A percentile compares a stretch with the other conserved stretches of the same genome.
Conservation (phyloP, 192 early-diverging fungal genomes). For the Coemansia guatemalensis region DNA sequence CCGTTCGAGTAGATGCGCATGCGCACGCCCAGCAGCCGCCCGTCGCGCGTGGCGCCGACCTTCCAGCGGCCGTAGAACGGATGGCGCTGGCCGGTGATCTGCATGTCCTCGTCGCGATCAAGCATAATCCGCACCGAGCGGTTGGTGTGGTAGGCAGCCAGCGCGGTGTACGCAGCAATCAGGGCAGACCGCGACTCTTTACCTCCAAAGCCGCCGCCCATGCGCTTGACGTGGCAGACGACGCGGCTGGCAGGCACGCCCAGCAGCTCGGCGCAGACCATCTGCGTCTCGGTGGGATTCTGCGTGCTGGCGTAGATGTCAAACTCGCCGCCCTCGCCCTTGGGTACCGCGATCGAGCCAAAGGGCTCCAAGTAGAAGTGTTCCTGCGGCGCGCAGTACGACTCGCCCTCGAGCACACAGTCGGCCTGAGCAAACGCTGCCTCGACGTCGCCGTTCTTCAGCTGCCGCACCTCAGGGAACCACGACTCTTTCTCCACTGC, state of each 20-base stretch:
- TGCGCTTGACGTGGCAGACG: constrained; percentile 74
- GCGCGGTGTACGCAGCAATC: constrained; percentile 62
- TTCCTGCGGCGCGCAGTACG: constrained; percentile 65
- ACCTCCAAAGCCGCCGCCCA: constrained; percentile 90
- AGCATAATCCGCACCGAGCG: constrained; percentile 74
- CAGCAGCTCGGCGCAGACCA: constrained; percentile 67
- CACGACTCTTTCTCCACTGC: constrained; percentile 68
- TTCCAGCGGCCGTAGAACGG: constrained; percentile 79
- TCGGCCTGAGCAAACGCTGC: constrained; percentile 54
- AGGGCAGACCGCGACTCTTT: constrained; percentile 69
- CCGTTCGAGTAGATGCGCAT: constrained; percentile 59
- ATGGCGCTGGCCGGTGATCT: constrained; percentile 70
- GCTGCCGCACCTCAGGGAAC: constrained; percentile 55
- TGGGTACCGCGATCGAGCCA: constrained; percentile 64
- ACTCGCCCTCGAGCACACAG: constrained; percentile 58
- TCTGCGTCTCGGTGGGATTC: constrained; percentile 73
- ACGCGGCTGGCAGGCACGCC: constrained; percentile 71
- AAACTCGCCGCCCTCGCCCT: constrained; percentile 74
- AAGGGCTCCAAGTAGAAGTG: constrained; percentile 91
- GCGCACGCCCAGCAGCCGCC: constrained; percentile 67
- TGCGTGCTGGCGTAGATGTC: constrained; percentile 81
- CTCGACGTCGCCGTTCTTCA: constrained; percentile 67
- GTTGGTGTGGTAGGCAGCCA: constrained; percentile 67
- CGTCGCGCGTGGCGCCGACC: constrained; percentile 68
- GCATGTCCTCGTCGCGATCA: constrained; percentile 85